Conservation (phyloP, 1,284 basidiomycete genomes). For the Ganoderma leucocontextum region DNA sequence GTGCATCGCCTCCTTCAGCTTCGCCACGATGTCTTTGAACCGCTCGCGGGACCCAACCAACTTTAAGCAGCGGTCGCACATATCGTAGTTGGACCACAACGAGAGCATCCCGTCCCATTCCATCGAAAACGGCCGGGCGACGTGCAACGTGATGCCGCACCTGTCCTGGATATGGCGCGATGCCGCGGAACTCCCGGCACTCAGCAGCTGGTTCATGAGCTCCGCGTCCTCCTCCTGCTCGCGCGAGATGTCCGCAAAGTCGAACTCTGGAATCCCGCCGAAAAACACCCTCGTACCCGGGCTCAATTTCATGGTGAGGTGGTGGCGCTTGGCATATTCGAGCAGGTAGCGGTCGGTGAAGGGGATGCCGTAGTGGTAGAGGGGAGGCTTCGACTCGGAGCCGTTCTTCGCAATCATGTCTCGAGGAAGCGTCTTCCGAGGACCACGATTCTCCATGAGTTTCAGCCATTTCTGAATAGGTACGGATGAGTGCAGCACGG, state of each 20-base stretch:
- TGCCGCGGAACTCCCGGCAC: neutral
- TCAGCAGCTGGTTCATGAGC: neutral
- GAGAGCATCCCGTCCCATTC: neutral
- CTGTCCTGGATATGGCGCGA: neutral
- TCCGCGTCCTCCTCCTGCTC: neutral
- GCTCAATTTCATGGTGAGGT: neutral
- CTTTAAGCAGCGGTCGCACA: neutral
- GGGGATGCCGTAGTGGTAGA: slow-evolving; percentile 2
- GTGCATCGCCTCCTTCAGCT: neutral
- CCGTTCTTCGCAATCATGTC: neutral
- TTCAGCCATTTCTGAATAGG: neutral
- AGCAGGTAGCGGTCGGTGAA: neutral
- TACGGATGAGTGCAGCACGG: neutral
- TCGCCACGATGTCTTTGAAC: neutral
- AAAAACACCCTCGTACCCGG: neutral
- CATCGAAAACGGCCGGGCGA: neutral
- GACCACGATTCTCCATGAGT: neutral
- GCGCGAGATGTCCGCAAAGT: neutral
- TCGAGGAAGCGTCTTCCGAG: neutral
- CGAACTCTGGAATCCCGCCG: neutral
- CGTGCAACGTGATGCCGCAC: neutral
- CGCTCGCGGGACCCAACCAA: neutral
- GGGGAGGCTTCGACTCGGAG: neutral
- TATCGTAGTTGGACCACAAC: neutral
- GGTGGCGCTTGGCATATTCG: neutral